Conservation (phyloP, 176 grass and related monocot species). For the Luzula sylvatica region DNA sequence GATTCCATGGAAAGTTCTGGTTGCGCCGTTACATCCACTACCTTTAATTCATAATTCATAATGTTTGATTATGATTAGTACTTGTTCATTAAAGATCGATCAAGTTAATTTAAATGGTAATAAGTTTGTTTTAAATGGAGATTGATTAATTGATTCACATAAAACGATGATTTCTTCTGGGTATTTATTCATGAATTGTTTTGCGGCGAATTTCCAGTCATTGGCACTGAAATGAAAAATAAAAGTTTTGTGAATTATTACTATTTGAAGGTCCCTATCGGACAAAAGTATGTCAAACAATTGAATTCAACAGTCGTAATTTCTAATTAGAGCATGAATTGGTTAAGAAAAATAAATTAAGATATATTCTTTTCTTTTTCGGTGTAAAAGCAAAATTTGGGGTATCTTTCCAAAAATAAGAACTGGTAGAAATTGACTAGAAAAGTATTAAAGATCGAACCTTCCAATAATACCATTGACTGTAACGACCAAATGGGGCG, state of each 20-base stretch:
- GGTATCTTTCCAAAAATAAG: background rate
- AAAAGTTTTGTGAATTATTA: slow-evolving; percentile 11
- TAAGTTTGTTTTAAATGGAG: background rate
- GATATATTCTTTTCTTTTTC: no score
- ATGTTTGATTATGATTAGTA: no score
- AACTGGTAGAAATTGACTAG: background rate
- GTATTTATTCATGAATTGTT: slow-evolving; percentile 69
- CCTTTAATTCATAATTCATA: slow-evolving; percentile 24
- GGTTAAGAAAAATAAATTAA: background rate
- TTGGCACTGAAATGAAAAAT: slow-evolving; percentile 55
- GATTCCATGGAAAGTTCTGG: slow-evolving; percentile 69
- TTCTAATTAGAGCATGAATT: slow-evolving; percentile 3
- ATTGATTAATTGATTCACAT: slow-evolving; percentile 37
- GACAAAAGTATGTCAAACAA: background rate
- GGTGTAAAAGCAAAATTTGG: background rate
- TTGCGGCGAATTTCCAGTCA: slow-evolving; percentile 68
- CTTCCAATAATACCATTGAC: slow-evolving; percentile 90
- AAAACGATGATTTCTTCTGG: slow-evolving; percentile 76
- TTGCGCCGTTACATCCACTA: slow-evolving; percentile 54
- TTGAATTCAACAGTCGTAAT: background rate
- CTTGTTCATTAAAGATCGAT: no score
- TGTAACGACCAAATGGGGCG: slow-evolving; percentile 70
- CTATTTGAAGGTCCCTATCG: background rate
- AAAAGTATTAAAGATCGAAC: slow-evolving; percentile 20
- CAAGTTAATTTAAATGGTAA: background rate